These are phyloP conservation scores for Centaurea solstitialis DNA, from an alignment of 129 eudicot genomes.

Conservation along the genomic window DNA sequence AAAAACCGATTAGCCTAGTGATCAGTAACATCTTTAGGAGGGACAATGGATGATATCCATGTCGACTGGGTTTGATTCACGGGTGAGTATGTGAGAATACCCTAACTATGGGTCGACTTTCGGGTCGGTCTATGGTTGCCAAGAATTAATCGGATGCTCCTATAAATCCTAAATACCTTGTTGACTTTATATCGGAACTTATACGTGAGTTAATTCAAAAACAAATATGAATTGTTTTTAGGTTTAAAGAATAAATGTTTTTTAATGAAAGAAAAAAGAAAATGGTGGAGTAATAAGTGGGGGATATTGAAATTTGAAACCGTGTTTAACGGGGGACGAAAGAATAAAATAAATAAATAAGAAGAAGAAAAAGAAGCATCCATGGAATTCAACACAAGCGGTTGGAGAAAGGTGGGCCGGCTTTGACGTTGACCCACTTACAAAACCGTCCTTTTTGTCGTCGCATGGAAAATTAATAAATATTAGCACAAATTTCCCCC, in stretches of 20 bases:
- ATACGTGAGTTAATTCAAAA: no score
- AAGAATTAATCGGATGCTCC: no score
- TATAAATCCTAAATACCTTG: no score
- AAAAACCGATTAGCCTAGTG: no score
- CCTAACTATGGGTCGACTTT: no score
- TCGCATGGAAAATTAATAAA: not conserved
- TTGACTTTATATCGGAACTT: no score
- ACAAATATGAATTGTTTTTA: not conserved
- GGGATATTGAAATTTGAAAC: constrained; percentile 13
- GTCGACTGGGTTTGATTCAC: no score
- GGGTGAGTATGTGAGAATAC: no score
- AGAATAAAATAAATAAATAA: not conserved
- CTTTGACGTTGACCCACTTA: constrained; percentile 26
- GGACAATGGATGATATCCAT: no score
- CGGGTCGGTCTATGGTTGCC: no score
- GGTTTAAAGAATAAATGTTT: not conserved
- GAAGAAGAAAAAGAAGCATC: not conserved
- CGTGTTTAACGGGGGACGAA: constrained; percentile 37
- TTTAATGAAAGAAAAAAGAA: not conserved
- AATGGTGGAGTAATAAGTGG: constrained; percentile 29
- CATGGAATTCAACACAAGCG: constrained; percentile 26
- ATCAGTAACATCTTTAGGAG: no score
- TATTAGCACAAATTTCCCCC: not conserved
- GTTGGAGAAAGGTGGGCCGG: constrained; percentile 17
- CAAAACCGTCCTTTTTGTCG: not conserved